Conservation (phyloP, 176 grass and related monocot genomes). For the Olyra latifolia region DNA sequence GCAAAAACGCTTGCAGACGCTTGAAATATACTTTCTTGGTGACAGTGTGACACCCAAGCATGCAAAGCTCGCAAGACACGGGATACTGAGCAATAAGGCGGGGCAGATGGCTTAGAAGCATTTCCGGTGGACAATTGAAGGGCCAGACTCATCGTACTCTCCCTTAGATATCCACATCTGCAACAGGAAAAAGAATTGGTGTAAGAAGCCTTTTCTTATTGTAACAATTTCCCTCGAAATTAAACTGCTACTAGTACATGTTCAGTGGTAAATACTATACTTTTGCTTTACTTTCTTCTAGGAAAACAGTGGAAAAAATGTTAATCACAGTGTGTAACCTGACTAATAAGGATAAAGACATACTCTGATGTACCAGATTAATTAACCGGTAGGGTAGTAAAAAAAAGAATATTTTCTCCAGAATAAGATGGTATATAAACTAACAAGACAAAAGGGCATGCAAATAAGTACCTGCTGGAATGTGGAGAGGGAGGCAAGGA, state of each 20-base stretch:
- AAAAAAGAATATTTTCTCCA: not conserved
- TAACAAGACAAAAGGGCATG: not conserved
- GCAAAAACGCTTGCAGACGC: not conserved
- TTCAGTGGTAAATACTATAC: not conserved
- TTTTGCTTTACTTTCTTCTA: not conserved
- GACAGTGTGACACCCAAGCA: constrained; percentile 11
- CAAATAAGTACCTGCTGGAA: constrained; percentile 44
- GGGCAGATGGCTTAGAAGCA: constrained; percentile 26
- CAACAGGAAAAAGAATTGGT: not conserved
- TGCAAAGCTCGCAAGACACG: not conserved
- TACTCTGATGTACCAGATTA: not conserved
- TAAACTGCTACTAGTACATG: not conserved
- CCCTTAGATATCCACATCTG: constrained; percentile 56
- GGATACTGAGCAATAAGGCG: not conserved
- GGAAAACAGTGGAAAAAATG: not conserved
- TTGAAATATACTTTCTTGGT: constrained; percentile 26
- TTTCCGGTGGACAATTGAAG: constrained; percentile 46
- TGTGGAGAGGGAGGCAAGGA: constrained; percentile 50
- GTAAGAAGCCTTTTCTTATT: not conserved
- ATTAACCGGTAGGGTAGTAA: no score
- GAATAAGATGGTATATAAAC: not conserved
- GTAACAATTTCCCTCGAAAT: not conserved
- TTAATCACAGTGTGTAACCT: not conserved
- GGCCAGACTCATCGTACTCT: constrained; percentile 53
- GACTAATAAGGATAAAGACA: not conserved